Evolutionary conservation across 495 filamentous ascomycete species (phyloP), one percentile per base, ranked within the genome.

Genomic region (Massariosphaeria phaeospora): DNA sequence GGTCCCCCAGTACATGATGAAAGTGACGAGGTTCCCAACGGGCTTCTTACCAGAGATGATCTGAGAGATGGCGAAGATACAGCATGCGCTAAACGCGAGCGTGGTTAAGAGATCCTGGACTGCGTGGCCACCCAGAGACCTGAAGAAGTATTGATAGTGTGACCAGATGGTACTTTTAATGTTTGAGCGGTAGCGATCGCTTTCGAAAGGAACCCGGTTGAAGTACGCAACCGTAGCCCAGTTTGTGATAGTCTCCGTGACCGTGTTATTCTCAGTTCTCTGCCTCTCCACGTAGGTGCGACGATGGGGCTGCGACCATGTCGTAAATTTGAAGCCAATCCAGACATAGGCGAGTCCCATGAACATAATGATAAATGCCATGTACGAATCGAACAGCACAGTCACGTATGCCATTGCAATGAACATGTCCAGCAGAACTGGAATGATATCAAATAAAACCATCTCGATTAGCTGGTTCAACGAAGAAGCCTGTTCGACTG

Each of bases 201-300:
- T 73, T 63, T 91, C 86, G 58, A 85, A 82, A 1, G 70, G 66
- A 20, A 81, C 74, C 54, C 83, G 81, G 66, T 91, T 91, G 73
- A 90, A 89, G 62, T 84, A 80, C 21, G 65, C 60, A n/a, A 87
- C 85, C 11, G 86, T 88, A 18, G 75, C 69, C 86, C 86, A 90
- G 29, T 80, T 84, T 46, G 75, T 75, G 41, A 88, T 78, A 0
- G 81, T 77, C 44, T 85, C 80, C 57, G 81, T 76, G 50, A 83
- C 75, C 18, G 82, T 73, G 43, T 78, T 79, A 43, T 74, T 72
- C 62, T 85, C 79, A 60, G 80, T 75, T 29, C 79, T 79, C 48
- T 67, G 73, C 17, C 62, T 67, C 47, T 72, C 66, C 44, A 64
- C 20, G 52, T 59, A 55, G 34, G 47, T 38, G 40, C 68, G 51